Evolutionary conservation across 352 stramenopile species (phyloP), one percentile per base, ranked within the genome.

Genomic region (Phytophthora uliginosa): DNA sequence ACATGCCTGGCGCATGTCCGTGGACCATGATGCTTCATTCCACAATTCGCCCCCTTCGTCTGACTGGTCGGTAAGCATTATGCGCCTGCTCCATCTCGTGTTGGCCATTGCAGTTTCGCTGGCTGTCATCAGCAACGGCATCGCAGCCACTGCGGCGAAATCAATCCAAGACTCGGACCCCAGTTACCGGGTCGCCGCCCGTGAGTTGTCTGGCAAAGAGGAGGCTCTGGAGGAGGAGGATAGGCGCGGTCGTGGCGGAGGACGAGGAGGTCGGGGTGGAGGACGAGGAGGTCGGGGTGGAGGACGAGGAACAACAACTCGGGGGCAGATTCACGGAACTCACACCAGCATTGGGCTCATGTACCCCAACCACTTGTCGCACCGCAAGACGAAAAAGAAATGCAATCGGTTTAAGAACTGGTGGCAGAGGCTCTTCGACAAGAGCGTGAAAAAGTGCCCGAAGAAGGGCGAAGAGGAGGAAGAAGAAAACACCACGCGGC

Each of bases 371-470:
- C 18, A 18, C 8, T 20, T 65, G 13, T 40, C 47, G 5, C 8
- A 13, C 38, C 13, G 24, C 63, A 40, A 53, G 54, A 38, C 26
- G 28, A 47, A 59, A 42, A 65, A 70, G 31, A 64, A 59, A 36
- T 70, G 63, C 54, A 70, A 70, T 26, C 54, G 63, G 10, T 64
- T 70, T 34, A 64, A 33, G 0, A 70, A 69, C 62, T 69, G 62
- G 62, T 63, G 33, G 3, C 63, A 62, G 40, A 56, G 62, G 28
- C 52, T 69, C 3, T 63, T 69, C 34, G 24, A 55, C 26, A 47
- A 47, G n/a, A 36, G 22, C 3, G 31, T 54, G 26, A 51, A 63
- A 18, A 69, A 69, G 28, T 69, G 62, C 20, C 62, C 52, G 1
- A 69, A 69, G 18, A 56, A 69, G 18, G 33, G 47, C 3, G 33